Conservation (phyloP, 129 eudicot species). For the Escallonia rubra region DNA sequence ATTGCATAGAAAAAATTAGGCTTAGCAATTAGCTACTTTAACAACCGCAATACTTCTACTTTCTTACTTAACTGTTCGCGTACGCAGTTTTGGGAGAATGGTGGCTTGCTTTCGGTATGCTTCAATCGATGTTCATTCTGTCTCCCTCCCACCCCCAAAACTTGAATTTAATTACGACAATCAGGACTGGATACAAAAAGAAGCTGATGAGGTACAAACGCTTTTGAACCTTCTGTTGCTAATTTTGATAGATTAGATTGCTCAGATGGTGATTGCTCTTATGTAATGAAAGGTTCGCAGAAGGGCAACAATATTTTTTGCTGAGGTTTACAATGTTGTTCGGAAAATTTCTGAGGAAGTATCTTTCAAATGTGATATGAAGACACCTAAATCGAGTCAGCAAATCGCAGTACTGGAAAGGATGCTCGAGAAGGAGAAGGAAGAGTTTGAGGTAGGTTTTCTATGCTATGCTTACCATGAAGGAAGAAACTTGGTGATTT, state of each 20-base stretch:
- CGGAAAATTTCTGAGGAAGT: constrained; percentile 21
- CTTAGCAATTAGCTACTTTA: not conserved
- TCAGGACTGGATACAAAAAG: constrained; percentile 50
- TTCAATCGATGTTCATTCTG: constrained; percentile 49
- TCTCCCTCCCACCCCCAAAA: constrained; percentile 51
- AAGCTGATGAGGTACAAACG: constrained; percentile 38
- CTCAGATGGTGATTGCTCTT: constrained; percentile 2
- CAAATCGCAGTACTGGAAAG: constrained; percentile 27
- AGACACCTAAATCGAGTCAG: constrained; percentile 15
- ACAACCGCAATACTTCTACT: not conserved
- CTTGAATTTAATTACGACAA: constrained; percentile 40
- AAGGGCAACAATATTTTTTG: constrained; percentile 25
- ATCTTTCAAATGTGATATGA: not conserved
- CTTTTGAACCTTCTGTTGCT: not conserved
- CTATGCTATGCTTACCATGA: not conserved
- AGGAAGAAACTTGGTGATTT: not conserved
- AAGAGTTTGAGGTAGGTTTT: constrained; percentile 46
- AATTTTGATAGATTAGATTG: not conserved
- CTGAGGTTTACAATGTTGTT: constrained; percentile 37
- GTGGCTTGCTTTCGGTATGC: constrained; percentile 61
- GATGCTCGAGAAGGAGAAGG: constrained; percentile 34
- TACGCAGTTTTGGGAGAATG: constrained; percentile 54
- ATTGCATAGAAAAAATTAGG: not conserved
- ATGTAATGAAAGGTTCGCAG: constrained; percentile 26
- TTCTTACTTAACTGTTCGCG: not conserved